phyloP scores from a whole-genome alignment of 129 eudicot species.

The Pseudognaphalium luteoalbum region DNA sequence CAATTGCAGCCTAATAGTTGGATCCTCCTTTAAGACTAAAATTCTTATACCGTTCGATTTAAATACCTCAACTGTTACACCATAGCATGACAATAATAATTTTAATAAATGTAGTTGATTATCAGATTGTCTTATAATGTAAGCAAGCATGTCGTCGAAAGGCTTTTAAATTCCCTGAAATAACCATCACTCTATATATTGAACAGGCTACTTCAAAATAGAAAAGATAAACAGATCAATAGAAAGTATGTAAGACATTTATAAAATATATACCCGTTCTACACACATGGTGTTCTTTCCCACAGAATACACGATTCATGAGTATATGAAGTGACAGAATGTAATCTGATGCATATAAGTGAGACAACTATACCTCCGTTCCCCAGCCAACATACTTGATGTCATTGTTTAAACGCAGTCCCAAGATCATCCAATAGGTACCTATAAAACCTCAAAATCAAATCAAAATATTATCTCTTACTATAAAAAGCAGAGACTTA shows the following conservation, averaged over 20 bases:
- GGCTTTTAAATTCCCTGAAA: neutral
- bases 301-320: neutral
- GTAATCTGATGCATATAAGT: neutral
- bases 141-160: neutral
- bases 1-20: slow-evolving; percentile 2
- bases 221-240: neutral
- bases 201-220: neutral
- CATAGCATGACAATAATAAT: neutral
- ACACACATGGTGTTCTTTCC: neutral
- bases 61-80: neutral
- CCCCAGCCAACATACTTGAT: slow-evolving; percentile 88
- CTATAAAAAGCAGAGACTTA: neutral
- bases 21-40: neutral
- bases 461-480: neutral
- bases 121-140: neutral
- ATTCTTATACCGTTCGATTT: slow-evolving; percentile 3
- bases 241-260: neutral
- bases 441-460: neutral
- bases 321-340: neutral
- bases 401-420: slow-evolving; percentile 59
- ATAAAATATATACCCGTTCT: neutral
- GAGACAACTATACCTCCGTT: slow-evolving; percentile 60
- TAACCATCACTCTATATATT: neutral
- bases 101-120: neutral
- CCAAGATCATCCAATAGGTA: slow-evolving; percentile 31